A percentile compares a stretch with the other conserved stretches of the same genome.
Evolutionary conservation across 805 yeast species (phyloP).

Genomic region (Wickerhamomyces strasburgensis): DNA sequence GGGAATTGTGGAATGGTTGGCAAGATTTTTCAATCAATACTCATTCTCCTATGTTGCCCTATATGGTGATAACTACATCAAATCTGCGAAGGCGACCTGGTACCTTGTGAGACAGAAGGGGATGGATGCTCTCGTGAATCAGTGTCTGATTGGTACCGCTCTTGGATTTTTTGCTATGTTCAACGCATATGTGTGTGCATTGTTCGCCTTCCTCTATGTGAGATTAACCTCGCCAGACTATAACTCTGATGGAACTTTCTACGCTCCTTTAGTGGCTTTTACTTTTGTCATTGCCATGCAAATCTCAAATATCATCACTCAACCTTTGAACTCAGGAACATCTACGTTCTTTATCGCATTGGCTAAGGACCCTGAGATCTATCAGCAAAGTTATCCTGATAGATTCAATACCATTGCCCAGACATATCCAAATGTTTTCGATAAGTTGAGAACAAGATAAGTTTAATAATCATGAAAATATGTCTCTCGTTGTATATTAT

Average conservation of each 20-base stretch:
- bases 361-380: conserved; percentile 80
- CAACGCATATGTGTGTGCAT: conserved; percentile 60
- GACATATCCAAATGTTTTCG: conserved; percentile 64
- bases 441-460: conserved; percentile 37
- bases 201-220: conserved; percentile 62
- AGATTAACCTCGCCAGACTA: conserved; percentile 63
- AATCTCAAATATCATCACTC: conserved; percentile 65
- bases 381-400: conserved; percentile 66
- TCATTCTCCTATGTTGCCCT: conserved; percentile 85
- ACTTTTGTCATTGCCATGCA: conserved; percentile 70
- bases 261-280: conserved; percentile 73
- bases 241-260: conserved; percentile 52
- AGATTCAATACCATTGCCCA: conserved; percentile 59
- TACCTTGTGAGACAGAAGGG: conserved; percentile 74
- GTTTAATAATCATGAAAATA: no score
- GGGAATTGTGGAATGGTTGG: conserved; percentile 70
- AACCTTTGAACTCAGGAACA: conserved; percentile 75
- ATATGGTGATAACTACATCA: conserved; percentile 74
- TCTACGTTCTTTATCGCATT: conserved; percentile 81
- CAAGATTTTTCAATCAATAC: conserved; percentile 82
- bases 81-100: conserved; percentile 80
- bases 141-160: conserved; percentile 75
- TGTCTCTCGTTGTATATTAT: no score
- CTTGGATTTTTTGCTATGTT: conserved; percentile 71
- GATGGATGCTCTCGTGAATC: conserved; percentile 78